These are phyloP conservation scores for Croton setiger DNA, from an alignment of 441 rosid genomes.

Conservation along the genomic window DNA sequence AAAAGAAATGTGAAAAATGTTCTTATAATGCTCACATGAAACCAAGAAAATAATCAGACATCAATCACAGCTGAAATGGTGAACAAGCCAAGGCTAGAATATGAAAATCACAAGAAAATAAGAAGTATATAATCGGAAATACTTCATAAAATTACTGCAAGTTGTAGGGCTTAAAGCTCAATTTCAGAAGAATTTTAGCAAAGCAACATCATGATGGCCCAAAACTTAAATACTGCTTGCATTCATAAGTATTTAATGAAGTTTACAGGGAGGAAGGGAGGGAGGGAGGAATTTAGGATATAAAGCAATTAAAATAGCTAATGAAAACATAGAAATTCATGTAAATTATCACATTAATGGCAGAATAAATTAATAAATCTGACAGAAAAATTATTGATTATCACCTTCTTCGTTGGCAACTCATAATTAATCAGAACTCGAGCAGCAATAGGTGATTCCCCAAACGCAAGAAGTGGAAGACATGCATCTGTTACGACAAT, in stretches of 20 bases:
- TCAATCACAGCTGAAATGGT: background rate
- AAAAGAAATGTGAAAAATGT: background rate
- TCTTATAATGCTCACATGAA: background rate
- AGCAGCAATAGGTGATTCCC: constrained; percentile 61
- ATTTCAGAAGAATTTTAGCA: background rate
- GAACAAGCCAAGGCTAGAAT: background rate
- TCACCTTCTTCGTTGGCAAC: constrained; percentile 72
- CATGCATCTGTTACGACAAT: constrained; percentile 80
- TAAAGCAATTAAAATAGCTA: background rate
- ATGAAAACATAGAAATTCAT: background rate
- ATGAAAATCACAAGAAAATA: constrained; percentile 1
- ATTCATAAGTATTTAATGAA: background rate
- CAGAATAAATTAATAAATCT: background rate
- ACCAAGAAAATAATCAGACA: constrained; percentile 2
- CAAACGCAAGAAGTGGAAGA: constrained; percentile 63
- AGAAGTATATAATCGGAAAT: background rate
- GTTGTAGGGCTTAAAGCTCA: background rate
- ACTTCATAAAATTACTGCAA: background rate
- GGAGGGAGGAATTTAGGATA: background rate
- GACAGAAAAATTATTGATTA: background rate
- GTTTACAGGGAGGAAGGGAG: background rate
- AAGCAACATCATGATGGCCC: background rate
- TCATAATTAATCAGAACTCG: constrained; percentile 80
- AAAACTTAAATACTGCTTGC: background rate
- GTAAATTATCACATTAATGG: background rate